These are phyloP conservation scores for Rhynchosporium secalis DNA, from an alignment of 2,329 filamentous ascomycete genomes.

Conservation along the genomic window DNA sequence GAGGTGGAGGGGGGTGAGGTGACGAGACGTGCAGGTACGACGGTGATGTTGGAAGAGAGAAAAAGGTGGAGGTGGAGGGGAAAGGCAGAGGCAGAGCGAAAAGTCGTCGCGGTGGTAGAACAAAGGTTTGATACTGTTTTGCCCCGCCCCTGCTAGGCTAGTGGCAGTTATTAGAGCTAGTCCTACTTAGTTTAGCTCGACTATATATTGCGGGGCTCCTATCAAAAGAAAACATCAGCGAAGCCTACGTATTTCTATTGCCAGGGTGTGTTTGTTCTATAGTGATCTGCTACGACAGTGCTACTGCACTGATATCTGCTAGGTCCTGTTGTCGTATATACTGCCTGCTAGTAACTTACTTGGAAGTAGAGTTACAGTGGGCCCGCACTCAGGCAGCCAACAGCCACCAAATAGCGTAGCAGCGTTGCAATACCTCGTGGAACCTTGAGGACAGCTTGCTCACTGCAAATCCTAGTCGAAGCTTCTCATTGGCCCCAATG, in stretches of 20 bases:
- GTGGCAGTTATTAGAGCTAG: background rate
- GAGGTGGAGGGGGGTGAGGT: slow-evolving; percentile 1
- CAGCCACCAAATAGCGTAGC: slow-evolving; percentile 3
- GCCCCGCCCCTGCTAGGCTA: no score
- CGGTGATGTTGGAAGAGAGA: slow-evolving; percentile 26
- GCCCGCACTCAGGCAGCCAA: slow-evolving; percentile 4
- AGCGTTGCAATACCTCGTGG: slow-evolving; percentile 9
- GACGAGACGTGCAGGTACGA: slow-evolving; percentile 22
- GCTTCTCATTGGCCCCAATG: slow-evolving; percentile 13
- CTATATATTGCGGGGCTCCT: background rate
- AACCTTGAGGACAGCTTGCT: slow-evolving; percentile 2
- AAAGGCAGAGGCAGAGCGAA: background rate
- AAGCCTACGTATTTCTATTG: no score
- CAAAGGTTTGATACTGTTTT: slow-evolving; percentile 6
- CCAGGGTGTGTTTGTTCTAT: no score
- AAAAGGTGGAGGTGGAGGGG: slow-evolving; percentile 26
- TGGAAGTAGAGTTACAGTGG: background rate
- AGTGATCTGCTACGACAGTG: no score
- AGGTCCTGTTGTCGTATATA: no score
- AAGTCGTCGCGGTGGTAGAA: background rate
- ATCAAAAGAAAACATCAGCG: no score
- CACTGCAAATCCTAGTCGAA: slow-evolving; percentile 11
- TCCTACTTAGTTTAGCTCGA: background rate
- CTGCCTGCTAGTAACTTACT: no score
- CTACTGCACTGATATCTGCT: no score